phyloP scores from a whole-genome alignment of 2,329 filamentous ascomycete genomes.

The Fusarium nurragi region DNA sequence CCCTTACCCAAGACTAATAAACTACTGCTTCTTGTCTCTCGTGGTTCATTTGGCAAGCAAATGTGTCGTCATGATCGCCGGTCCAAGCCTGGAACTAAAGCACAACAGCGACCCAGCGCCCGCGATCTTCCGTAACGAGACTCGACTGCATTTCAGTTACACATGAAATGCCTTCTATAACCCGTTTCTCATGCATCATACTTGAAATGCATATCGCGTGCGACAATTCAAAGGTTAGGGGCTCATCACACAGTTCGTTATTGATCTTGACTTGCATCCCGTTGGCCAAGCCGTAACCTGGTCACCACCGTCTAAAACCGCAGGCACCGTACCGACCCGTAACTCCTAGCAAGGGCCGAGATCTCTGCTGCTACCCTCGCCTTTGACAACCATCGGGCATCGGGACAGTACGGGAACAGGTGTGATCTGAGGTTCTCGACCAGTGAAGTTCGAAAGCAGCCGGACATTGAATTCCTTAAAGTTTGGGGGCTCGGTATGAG shows the following conservation, averaged over 20 bases:
- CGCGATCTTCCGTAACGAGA: constrained; percentile 26
- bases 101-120: constrained; percentile 12
- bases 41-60: constrained; percentile 13
- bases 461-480: constrained; percentile 38
- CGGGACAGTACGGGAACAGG: constrained; percentile 33
- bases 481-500: constrained; percentile 14
- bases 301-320: constrained; percentile 25
- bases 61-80: constrained; percentile 42
- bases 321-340: constrained; percentile 1
- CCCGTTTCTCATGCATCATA: constrained; percentile 9
- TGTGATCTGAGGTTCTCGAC: constrained; percentile 1
- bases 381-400: constrained; percentile 28
- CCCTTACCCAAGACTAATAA: background rate
- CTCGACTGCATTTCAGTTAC: constrained; percentile 26
- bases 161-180: constrained; percentile 6
- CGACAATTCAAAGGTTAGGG: background rate
- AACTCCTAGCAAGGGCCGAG: background rate
- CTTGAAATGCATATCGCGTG: background rate
- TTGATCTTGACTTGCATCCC: background rate
- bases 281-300: constrained; percentile 1
- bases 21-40: constrained; percentile 1
- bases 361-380: constrained; percentile 4
- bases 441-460: background rate
- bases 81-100: constrained; percentile 19
- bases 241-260: background rate